Evolutionary conservation across 148 eudicot genomes (phyloP).

Genomic region (Chenopodium album): DNA sequence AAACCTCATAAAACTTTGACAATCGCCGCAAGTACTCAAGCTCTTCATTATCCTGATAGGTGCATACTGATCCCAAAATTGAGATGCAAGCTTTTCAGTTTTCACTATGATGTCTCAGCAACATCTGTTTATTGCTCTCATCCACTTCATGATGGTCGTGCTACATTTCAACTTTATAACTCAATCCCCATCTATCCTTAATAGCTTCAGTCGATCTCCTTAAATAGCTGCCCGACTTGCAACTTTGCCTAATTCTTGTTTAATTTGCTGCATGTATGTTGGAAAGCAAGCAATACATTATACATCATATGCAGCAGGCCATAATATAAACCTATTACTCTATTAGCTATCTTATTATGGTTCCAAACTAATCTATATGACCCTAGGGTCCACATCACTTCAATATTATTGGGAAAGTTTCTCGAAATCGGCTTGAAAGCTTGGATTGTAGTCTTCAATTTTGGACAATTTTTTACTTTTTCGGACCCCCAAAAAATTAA

Average conservation of each 20-base stretch:
- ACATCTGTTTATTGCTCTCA: constrained; percentile 42
- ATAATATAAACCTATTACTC: too few species aligned
- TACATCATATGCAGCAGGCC: constrained; percentile 65
- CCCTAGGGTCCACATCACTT: too few species aligned
- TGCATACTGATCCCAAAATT: constrained; percentile 48
- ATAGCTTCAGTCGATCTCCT: constrained; percentile 44
- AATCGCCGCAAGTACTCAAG: constrained; percentile 72
- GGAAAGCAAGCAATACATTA: constrained; percentile 75
- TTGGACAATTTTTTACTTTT: too few species aligned
- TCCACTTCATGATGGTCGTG: constrained; percentile 75
- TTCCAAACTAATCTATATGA: too few species aligned
- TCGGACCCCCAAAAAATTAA: too few species aligned
- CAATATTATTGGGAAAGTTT: too few species aligned
- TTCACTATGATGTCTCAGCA: constrained; percentile 76
- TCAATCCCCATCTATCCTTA: constrained; percentile 51
- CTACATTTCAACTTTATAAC: constrained; percentile 45
- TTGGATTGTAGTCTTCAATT: too few species aligned
- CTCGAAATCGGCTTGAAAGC: too few species aligned
- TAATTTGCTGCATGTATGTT: constrained; percentile 54
- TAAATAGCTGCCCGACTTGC: constrained; percentile 53
- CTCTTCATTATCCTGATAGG: constrained; percentile 76
- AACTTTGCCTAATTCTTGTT: constrained; percentile 60
- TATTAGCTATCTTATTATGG: too few species aligned
- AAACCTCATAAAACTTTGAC: constrained; percentile 72
- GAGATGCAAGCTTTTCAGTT: constrained; percentile 73